A percentile compares a stretch with the other conserved stretches of the same genome.
phyloP scores from a whole-genome alignment of 331 rosid species.

The Dryas integrifolia region DNA sequence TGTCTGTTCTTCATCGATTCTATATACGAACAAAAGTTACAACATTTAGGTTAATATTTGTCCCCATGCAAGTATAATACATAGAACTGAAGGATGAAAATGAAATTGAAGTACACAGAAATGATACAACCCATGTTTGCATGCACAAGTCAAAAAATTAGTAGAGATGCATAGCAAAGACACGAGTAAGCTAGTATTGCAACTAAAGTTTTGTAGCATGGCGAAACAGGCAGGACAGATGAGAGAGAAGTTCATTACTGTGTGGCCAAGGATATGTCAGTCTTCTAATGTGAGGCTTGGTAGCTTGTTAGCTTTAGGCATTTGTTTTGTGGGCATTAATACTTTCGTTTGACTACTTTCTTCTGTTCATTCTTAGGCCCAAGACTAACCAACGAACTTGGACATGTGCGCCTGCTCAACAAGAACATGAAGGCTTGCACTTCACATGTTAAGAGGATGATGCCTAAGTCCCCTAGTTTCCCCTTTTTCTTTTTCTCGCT shows the following conservation, averaged over 20 bases:
- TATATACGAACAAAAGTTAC: conserved; percentile 21
- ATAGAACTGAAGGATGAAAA: background rate
- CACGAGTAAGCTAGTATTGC: background rate
- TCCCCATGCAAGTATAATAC: background rate
- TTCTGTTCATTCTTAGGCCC: background rate
- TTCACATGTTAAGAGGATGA: background rate
- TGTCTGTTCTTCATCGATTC: conserved; percentile 95
- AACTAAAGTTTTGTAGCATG: background rate
- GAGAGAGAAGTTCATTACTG: background rate
- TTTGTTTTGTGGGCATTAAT: background rate
- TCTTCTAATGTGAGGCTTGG: background rate
- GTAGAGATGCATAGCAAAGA: background rate
- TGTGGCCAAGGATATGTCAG: background rate
- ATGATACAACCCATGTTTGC: background rate
- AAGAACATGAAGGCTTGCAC: background rate
- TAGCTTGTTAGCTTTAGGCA: background rate
- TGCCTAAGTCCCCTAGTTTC: background rate
- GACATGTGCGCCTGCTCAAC: background rate
- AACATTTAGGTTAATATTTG: background rate
- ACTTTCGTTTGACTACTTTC: background rate
- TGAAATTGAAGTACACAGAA: background rate
- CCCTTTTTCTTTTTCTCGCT: background rate
- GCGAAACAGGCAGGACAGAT: background rate
- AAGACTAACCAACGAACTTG: background rate
- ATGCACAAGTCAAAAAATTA: background rate